Percentiles rank a stretch among this genome's conserved stretches.
Conservation (phyloP, 768 basidiomycete species). For the Auricularia cornea region DNA sequence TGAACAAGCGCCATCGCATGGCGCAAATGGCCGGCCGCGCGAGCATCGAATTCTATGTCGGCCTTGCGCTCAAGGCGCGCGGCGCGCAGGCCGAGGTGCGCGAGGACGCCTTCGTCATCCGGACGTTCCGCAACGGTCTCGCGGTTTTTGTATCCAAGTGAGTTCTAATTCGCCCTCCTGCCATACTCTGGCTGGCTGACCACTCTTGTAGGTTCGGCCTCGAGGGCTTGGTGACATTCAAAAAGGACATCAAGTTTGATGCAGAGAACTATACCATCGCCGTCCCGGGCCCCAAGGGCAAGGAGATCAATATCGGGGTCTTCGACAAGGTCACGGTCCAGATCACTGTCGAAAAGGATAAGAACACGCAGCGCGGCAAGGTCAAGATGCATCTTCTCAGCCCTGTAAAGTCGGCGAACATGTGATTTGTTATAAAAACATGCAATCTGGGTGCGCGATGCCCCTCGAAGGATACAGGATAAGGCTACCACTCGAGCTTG, state of each 20-base stretch:
- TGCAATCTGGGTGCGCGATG: too few species aligned
- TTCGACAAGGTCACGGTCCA: constrained; percentile 92
- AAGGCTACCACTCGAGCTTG: background rate
- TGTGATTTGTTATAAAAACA: too few species aligned
- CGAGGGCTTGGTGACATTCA: constrained; percentile 92
- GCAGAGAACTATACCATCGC: constrained; percentile 83
- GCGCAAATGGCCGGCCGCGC: constrained; percentile 97
- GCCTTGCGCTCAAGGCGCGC: constrained; percentile 74
- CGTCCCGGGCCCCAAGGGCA: constrained; percentile 38
- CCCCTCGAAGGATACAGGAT: too few species aligned
- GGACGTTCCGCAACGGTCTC: constrained; percentile 89
- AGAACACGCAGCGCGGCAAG: constrained; percentile 82
- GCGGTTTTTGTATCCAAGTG: constrained; percentile 95
- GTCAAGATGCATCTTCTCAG: constrained; percentile 75
- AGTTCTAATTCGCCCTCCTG: constrained; percentile 27
- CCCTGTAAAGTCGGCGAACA: constrained; percentile 47
- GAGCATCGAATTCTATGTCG: constrained; percentile 96
- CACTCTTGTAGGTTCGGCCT: constrained; percentile 65
- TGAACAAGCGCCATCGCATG: constrained; percentile 89
- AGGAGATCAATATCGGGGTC: constrained; percentile 62
- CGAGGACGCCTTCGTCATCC: constrained; percentile 89
- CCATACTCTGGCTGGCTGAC: too few species aligned
- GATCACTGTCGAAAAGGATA: constrained; percentile 90
- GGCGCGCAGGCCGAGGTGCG: constrained; percentile 38
- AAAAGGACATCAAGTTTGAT: constrained; percentile 81